phyloP scores from a whole-genome alignment of 192 early-diverging fungal species.

The Mortierella alpina region DNA sequence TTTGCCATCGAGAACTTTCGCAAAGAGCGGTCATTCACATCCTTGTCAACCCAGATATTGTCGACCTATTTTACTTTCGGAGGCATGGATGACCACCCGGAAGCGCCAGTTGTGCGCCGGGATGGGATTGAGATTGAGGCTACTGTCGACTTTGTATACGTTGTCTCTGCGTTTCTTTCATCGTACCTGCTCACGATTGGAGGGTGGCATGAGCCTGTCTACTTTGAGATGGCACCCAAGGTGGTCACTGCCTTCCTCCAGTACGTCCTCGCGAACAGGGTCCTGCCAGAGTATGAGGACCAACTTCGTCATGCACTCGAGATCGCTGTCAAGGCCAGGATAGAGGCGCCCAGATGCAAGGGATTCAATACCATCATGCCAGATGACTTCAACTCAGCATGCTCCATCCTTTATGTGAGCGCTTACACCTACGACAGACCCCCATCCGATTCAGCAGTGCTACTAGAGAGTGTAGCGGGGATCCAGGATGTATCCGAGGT shows the following conservation, averaged over 20 bases:
- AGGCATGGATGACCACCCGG: constrained; percentile 26
- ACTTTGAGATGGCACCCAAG: constrained; percentile 33
- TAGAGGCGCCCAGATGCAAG: constrained; percentile 11
- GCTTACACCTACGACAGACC: background rate
- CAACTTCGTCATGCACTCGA: constrained; percentile 10
- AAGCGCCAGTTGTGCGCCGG: background rate
- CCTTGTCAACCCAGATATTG: constrained; percentile 17
- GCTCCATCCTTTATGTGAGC: constrained; percentile 5
- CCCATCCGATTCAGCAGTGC: constrained; percentile 4
- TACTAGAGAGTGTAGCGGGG: constrained; percentile 12
- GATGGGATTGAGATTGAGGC: background rate
- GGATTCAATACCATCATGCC: constrained; percentile 35
- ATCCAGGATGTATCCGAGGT: background rate
- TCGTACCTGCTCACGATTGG: constrained; percentile 5
- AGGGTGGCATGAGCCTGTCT: constrained; percentile 21
- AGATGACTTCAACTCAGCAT: constrained; percentile 4
- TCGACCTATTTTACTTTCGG: constrained; percentile 38
- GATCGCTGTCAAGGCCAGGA: constrained; percentile 14
- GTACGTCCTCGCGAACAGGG: constrained; percentile 18
- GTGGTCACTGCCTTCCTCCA: constrained; percentile 24
- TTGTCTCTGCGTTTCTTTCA: constrained; percentile 30
- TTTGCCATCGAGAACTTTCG: constrained; percentile 45
- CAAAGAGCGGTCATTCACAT: constrained; percentile 23
- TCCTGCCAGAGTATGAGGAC: constrained; percentile 35
- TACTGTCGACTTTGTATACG: constrained; percentile 26